Conservation (phyloP, 2,329 filamentous ascomycete species). For the Fusarium lateritium region DNA sequence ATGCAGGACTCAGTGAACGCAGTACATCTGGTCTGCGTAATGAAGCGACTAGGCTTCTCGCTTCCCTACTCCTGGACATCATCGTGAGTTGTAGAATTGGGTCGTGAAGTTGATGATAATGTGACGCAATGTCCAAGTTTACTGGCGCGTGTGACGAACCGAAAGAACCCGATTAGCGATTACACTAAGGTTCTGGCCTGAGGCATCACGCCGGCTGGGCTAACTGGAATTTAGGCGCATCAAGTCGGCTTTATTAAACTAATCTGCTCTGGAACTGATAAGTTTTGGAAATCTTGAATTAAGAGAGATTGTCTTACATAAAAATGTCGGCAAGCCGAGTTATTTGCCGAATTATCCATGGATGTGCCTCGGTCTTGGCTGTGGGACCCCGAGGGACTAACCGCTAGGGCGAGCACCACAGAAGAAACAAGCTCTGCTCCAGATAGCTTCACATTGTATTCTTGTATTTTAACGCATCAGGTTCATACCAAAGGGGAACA, state of each 20-base stretch:
- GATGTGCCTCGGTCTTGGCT: too few relatives aligned
- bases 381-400: too few relatives aligned
- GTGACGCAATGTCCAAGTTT: slow-evolving; percentile 30
- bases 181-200: background rate
- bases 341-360: too few relatives aligned
- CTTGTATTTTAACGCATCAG: too few relatives aligned
- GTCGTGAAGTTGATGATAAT: slow-evolving; percentile 6
- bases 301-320: too few relatives aligned
- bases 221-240: slow-evolving; percentile 1
- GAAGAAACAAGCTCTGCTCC: too few relatives aligned
- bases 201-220: slow-evolving; percentile 2
- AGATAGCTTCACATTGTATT: too few relatives aligned
- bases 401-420: too few relatives aligned
- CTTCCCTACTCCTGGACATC: slow-evolving; percentile 24
- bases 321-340: too few relatives aligned
- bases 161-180: slow-evolving; percentile 11
- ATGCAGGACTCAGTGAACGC: background rate
- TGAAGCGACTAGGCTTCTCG: slow-evolving; percentile 12
- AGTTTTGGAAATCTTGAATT: too few relatives aligned
- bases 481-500: too few relatives aligned
- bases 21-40: background rate
- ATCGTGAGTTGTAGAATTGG: slow-evolving; percentile 19
- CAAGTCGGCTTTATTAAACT: slow-evolving; percentile 13
- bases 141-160: slow-evolving; percentile 8
- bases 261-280: background rate